A percentile compares a stretch with the other conserved stretches of the same genome.
These are phyloP conservation scores for Leptographium wingfieldii DNA, from an alignment of 2,329 filamentous ascomycete species.

Conservation along the genomic window DNA sequence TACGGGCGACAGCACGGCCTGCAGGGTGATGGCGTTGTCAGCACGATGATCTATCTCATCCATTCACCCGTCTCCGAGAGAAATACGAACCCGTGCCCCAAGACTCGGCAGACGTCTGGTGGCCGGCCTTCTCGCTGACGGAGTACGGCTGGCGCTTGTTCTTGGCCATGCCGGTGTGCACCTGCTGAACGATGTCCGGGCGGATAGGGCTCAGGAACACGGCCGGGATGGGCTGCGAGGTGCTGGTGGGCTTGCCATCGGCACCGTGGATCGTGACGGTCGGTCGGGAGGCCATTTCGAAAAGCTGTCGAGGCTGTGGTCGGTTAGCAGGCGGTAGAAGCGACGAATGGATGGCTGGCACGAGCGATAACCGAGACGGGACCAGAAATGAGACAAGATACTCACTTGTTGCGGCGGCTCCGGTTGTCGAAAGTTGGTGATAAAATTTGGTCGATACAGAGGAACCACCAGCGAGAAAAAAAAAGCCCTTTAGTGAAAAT, in stretches of 20 bases:
- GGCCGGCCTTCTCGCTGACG: conserved; percentile 99
- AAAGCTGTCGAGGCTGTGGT: background rate
- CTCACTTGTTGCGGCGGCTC: conserved; percentile 1
- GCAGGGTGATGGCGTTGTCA: conserved; percentile 5
- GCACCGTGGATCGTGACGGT: conserved; percentile 95
- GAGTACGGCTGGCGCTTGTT: conserved; percentile 99
- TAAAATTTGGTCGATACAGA: background rate
- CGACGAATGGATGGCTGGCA: background rate
- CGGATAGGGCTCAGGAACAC: conserved; percentile 98
- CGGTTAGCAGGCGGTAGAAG: background rate
- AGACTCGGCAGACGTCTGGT: conserved; percentile 99
- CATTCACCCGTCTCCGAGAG: conserved; percentile 5
- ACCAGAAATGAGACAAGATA: background rate
- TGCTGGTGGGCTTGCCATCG: conserved; percentile 84
- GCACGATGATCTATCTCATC: background rate
- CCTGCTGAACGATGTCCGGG: conserved; percentile 96
- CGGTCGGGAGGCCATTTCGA: conserved; percentile 79
- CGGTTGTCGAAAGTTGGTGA: conserved; percentile 1
- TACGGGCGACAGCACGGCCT: conserved; percentile 99
- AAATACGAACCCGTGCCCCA: conserved; percentile 91
- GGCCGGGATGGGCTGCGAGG: conserved; percentile 83
- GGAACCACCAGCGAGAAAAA: background rate
- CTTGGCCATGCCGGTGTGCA: conserved; percentile 99
- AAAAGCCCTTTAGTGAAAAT: background rate
- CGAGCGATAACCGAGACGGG: too few species aligned